Evolutionary conservation across 116 monocot species (phyloP), one percentile per base, ranked within the genome.

Genomic region (Dioscorea cayenensis): DNA sequence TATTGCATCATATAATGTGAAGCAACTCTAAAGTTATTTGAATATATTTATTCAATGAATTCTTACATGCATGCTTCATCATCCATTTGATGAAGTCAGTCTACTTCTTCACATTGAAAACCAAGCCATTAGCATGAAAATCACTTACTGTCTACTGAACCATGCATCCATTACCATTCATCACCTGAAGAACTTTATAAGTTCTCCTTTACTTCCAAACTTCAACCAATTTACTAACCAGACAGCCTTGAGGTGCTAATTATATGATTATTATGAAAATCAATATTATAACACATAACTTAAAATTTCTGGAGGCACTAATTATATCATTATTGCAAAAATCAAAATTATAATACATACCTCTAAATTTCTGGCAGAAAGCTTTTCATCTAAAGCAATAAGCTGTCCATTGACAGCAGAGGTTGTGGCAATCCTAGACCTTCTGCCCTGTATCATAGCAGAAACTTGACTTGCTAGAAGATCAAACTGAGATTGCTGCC

Each of bases 401-500:
- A 70, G 70, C 58, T 70, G 29, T 66, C 72, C 92, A 77, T 84
- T 92, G 43, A 92, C 86, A 58, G 84, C 59, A 71, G 97, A 90
- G 60, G 87, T 79, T 63, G 90, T 84, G 25, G 80, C 77, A 27
- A 87, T 76, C 35, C 97, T 78, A 78, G 86, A 70, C 69, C 90
- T 84, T 75, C 88, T 85, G 75, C 97, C 97, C 78, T 92, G 92
- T 73, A 88, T 83, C 71, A 97, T 81, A 81, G 90, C 20, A 60
- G 97, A 92, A 81, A 84, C 77, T 75, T 97, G 88, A 74, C 80
- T 76, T 52, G 78, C 84, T 76, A 97, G 86, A 65, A 97, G 76
- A 82, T 92, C 90, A 79, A 84, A 90, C 36, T 88, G 90, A 68
- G 83, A 79, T 59, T 97, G 92, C 52, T 90, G 82, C 11, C 84